Percentiles rank a stretch among this genome's conserved stretches.
phyloP scores from a whole-genome alignment of 352 stramenopile species.

The Phytophthora capsici region DNA sequence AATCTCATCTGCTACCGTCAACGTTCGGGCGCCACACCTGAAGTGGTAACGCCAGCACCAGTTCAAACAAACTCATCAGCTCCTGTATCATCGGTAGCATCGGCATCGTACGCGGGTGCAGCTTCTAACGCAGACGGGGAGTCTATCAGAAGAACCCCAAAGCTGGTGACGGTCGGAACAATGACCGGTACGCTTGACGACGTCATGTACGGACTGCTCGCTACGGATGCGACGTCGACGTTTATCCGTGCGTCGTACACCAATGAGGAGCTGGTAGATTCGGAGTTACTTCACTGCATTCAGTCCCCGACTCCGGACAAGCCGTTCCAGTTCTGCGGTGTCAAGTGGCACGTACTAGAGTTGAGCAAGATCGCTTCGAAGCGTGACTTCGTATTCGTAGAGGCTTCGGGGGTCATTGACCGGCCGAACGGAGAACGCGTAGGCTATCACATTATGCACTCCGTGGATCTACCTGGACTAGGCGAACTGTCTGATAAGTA shows the following conservation, averaged over 20 bases:
- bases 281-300: conserved; percentile 48
- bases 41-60: neutral
- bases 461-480: conserved; percentile 51
- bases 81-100: neutral
- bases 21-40: conserved; percentile 6
- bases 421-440: conserved; percentile 45
- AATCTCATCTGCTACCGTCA: conserved; percentile 46
- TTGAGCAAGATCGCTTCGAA: conserved; percentile 54
- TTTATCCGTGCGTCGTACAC: conserved; percentile 47
- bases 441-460: conserved; percentile 71
- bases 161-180: conserved; percentile 49
- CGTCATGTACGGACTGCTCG: conserved; percentile 51
- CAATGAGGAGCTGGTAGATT: conserved; percentile 45
- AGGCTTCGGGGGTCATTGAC: conserved; percentile 48
- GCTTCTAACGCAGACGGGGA: conserved; percentile 7
- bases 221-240: conserved; percentile 40
- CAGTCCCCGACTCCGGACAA: conserved; percentile 34
- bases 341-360: conserved; percentile 53
- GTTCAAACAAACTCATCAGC: conserved; percentile 3
- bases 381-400: conserved; percentile 70
- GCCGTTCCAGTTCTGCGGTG: conserved; percentile 54
- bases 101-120: conserved; percentile 9
- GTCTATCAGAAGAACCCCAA: conserved; percentile 14
- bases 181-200: conserved; percentile 59
- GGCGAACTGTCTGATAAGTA: conserved; percentile 58